Evolutionary conservation across 352 stramenopile species (phyloP).

Genomic region (Blastocystis sp.): DNA sequence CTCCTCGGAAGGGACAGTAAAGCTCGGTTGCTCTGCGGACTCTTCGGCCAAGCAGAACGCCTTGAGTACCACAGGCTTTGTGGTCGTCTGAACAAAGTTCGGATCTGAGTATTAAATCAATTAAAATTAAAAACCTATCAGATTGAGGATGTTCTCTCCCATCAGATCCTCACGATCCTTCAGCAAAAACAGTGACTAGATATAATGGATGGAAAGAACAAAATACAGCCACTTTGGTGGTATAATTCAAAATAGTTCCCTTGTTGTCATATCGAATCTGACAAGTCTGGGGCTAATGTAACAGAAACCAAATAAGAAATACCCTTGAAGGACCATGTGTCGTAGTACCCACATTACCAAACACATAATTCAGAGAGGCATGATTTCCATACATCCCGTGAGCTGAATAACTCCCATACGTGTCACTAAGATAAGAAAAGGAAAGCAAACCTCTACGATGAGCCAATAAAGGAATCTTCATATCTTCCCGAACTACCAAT

Average conservation of each 20-base stretch:
- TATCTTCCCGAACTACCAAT: conserved; percentile 22
- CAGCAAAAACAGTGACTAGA: neutral
- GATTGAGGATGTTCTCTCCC: conserved; percentile 23
- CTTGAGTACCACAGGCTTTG: neutral
- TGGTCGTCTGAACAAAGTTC: neutral
- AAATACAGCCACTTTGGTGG: neutral
- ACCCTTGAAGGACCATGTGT: neutral
- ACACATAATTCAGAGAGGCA: conserved; percentile 50
- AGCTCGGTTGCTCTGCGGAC: conserved; percentile 87
- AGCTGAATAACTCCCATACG: conserved; percentile 38
- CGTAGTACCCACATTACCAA: conserved; percentile 8
- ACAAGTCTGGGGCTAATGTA: neutral
- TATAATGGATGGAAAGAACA: neutral
- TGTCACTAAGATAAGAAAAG: neutral
- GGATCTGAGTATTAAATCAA: neutral
- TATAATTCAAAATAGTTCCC: conserved; percentile 55
- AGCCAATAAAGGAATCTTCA: conserved; percentile 31
- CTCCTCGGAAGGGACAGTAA: conserved; percentile 80
- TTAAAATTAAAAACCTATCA: neutral
- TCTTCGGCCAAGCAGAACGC: neutral
- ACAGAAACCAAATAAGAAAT: neutral
- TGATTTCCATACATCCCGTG: conserved; percentile 52
- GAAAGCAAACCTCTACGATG: neutral
- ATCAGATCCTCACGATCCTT: conserved; percentile 37
- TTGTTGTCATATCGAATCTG: conserved; percentile 50